These are phyloP conservation scores for Escovopsis sp. DNA, from an alignment of 2,329 filamentous ascomycete species.

Conservation along the genomic window DNA sequence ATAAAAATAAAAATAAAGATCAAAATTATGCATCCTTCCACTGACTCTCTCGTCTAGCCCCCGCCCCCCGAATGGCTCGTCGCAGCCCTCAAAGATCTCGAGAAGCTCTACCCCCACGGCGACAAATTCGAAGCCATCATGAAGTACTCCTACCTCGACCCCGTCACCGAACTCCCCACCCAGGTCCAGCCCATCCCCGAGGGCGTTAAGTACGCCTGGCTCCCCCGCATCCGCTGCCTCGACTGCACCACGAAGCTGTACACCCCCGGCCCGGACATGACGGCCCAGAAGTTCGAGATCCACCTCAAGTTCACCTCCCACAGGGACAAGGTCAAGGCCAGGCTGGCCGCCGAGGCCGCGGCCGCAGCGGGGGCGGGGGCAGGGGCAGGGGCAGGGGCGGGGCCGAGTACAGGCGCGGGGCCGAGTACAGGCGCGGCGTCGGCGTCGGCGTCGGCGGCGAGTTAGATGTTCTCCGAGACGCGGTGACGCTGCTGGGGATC, in stretches of 20 bases:
- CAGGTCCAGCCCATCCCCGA: conserved; percentile 41
- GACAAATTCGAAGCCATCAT: conserved; percentile 83
- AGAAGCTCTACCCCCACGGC: conserved; percentile 52
- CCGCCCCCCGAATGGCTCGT: conserved; percentile 77
- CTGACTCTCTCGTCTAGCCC: conserved; percentile 39
- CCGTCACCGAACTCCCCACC: conserved; percentile 50
- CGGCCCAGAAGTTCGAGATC: conserved; percentile 81
- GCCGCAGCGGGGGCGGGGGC: conserved; percentile 3
- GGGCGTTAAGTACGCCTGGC: conserved; percentile 63
- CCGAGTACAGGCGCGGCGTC: too few relatives aligned
- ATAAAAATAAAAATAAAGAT: too few relatives aligned
- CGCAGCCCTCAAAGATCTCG: conserved; percentile 55
- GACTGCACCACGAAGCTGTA: conserved; percentile 93
- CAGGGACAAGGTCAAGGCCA: conserved; percentile 45
- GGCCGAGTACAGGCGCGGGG: too few relatives aligned
- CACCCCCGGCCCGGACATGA: conserved; percentile 72
- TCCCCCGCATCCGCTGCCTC: conserved; percentile 79
- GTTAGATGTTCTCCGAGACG: too few relatives aligned
- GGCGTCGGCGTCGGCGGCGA: too few relatives aligned
- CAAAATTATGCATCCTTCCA: conserved; percentile 5
- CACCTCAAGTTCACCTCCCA: conserved; percentile 80
- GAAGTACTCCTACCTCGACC: conserved; percentile 75
- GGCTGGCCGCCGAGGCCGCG: conserved; percentile 15
- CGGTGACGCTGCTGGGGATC: too few relatives aligned
- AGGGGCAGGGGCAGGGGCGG: too few relatives aligned